Evolutionary conservation across 169 alveolate species (phyloP).

Genomic region (Cryptosporidium sp.): DNA sequence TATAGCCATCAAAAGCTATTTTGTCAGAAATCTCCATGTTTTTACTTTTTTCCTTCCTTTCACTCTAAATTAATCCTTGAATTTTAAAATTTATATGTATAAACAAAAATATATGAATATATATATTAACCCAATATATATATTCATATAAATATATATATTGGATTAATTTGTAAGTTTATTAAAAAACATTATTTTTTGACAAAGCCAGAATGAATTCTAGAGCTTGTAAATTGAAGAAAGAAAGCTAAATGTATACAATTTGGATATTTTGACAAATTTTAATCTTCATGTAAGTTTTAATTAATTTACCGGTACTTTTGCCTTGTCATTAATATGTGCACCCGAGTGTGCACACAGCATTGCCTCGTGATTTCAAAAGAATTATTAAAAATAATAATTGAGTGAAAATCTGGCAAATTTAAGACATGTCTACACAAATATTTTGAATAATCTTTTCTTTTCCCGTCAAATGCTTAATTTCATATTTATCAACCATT

Average conservation of each 20-base stretch:
- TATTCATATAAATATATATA: too few species aligned
- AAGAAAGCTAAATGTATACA: not conserved
- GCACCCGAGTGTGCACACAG: slow-evolving; percentile 47
- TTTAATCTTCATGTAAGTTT: not conserved
- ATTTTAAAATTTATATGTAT: not conserved
- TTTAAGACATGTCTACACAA: not conserved
- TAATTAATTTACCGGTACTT: slow-evolving; percentile 6
- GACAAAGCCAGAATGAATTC: not conserved
- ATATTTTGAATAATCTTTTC: not conserved
- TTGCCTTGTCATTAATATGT: not conserved
- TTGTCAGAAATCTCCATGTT: not conserved
- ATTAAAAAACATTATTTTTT: not conserved
- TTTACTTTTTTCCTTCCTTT: not conserved
- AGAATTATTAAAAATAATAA: not conserved
- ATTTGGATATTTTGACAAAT: not conserved
- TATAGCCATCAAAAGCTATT: not conserved
- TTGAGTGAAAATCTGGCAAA: not conserved
- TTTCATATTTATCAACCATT: too few species aligned
- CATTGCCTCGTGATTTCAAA: not conserved
- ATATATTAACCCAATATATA: too few species aligned
- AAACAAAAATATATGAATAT: too few species aligned
- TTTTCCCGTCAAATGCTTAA: too few species aligned
- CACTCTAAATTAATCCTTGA: not conserved
- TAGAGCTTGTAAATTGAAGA: not conserved
- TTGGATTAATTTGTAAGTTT: not conserved